Evolutionary conservation across 768 basidiomycete species (phyloP).

Genomic region (Naematelia aurantialba): DNA sequence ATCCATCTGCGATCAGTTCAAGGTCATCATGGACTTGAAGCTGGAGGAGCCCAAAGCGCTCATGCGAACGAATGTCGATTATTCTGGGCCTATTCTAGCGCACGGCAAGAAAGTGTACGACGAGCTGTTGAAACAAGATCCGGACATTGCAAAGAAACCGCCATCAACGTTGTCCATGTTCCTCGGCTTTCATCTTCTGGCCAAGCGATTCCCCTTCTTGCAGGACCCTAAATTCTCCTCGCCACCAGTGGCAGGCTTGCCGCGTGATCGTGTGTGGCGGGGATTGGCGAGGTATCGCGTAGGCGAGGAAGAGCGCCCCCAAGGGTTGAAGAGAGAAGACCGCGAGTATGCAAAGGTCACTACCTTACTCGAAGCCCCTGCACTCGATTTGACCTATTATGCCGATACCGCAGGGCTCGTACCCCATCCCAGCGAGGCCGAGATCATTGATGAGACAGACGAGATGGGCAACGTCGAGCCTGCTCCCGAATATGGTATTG

Average conservation of each 20-base stretch:
- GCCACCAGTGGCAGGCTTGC: slow-evolving; percentile 37
- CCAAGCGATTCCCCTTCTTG: slow-evolving; percentile 33
- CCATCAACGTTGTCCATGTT: slow-evolving; percentile 39
- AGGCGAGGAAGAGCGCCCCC: slow-evolving; percentile 5
- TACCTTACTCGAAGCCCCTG: slow-evolving; percentile 71
- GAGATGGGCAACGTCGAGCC: slow-evolving; percentile 83
- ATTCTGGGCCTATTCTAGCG: slow-evolving; percentile 62
- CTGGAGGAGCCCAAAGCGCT: slow-evolving; percentile 65
- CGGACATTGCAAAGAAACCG: slow-evolving; percentile 28
- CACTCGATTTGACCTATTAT: slow-evolving; percentile 79
- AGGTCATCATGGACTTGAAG: slow-evolving; percentile 68
- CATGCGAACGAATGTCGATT: slow-evolving; percentile 72
- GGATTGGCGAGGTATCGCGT: slow-evolving; percentile 53
- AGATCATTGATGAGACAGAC: slow-evolving; percentile 43
- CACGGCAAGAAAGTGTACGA: slow-evolving; percentile 64
- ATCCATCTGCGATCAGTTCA: slow-evolving; percentile 77
- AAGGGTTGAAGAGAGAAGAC: slow-evolving; percentile 24
- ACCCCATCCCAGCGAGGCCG: slow-evolving; percentile 16
- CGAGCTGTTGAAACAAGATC: slow-evolving; percentile 54
- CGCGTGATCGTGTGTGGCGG: slow-evolving; percentile 48
- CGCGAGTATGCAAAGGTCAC: slow-evolving; percentile 83
- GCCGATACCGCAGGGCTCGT: slow-evolving; percentile 62
- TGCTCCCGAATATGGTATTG: slow-evolving; percentile 89
- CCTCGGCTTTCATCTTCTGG: slow-evolving; percentile 36
- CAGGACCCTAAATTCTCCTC: slow-evolving; percentile 34